Base-by-base conservation (phyloP, 805 yeast genomes). In the Candida qinlingensis region DNA sequence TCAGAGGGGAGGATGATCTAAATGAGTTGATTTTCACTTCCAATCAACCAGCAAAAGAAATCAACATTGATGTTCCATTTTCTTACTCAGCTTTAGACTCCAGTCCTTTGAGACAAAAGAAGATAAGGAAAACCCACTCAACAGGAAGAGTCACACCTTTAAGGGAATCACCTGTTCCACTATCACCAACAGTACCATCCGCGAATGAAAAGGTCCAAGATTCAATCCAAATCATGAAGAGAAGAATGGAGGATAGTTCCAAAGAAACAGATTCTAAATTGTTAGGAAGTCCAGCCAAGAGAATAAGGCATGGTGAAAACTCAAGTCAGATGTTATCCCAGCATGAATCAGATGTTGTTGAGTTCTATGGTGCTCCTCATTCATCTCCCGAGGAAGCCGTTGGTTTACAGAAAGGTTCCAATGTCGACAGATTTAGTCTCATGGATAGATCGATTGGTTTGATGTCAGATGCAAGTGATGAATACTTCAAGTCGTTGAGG, bases 11-110 rank as follows among this genome's bases (percentile, higher is more conserved):
- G 8, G 34, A 31, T 8, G 34, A 31, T 8, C 34, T 3, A 2
- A 11, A 31, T 31, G 34, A 31, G 3, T 31, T 31, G 34, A 31
- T 31, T 11, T 8, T 29, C 5, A 2, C 27, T 5, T 30, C 5
- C 4, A 39, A 35, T 30, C 42, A 39, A 39, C 6, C 26, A 7
- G 12, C 27, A 5, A n/a, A 8, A 13, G 42, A 39, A 7, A 29
- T 42, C 25, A 42, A 42, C n/a, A 39, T 42, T 25, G 33, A 42
- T n/a, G 38, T 47, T 29, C 50, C 50, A 39, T 47, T 27, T 29
- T 29, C 46, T 10, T 47, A 42, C 25, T 19, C 46, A 8, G 10
- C 31, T 3, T 25, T 46, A 26, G 46, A 47, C 10, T 47, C 50
- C 3, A 47, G 50, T 39, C 50, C 50, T 6, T 30, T 47, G 33